Evolutionary conservation across 139 green algal species (phyloP).

Genomic region (Chlamydomonas applanata): DNA sequence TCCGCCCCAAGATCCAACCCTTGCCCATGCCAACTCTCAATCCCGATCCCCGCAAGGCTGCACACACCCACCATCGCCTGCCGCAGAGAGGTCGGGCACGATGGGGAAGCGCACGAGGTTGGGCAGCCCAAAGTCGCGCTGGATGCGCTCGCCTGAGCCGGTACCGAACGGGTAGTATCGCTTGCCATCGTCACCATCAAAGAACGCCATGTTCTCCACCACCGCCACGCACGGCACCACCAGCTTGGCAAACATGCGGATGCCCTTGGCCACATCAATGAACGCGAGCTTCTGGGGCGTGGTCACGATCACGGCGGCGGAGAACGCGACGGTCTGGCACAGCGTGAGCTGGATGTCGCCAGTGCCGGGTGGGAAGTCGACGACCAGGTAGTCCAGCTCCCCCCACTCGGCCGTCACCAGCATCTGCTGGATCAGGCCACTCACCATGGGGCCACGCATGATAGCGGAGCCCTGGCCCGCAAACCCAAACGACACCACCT

Average conservation of each 20-base stretch:
- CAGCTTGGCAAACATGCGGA: conserved; percentile 98
- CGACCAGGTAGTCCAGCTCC: conserved; percentile 97
- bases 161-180: conserved; percentile 86
- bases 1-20: neutral
- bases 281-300: conserved; percentile 97
- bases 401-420: conserved; percentile 89
- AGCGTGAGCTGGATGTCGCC: conserved; percentile 99
- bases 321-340: conserved; percentile 87
- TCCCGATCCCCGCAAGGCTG: too few species aligned
- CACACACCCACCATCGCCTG: conserved; percentile 81
- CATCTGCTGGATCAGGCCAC: conserved; percentile 93
- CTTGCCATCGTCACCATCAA: conserved; percentile 88
- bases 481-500: conserved; percentile 97
- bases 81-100: conserved; percentile 79
- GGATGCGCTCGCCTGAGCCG: conserved; percentile 73
- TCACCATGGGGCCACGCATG: conserved; percentile 98
- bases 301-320: conserved; percentile 96
- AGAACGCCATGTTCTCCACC: conserved; percentile 99
- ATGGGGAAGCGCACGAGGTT: conserved; percentile 95
- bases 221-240: conserved; percentile 91
- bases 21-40: too few species aligned
- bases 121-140: conserved; percentile 89
- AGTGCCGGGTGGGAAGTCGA: conserved; percentile 97
- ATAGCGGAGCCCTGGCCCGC: conserved; percentile 94
- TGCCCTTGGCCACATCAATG: conserved; percentile 98